phyloP scores from a whole-genome alignment of 805 yeast genomes.

The Candida oleophila region DNA sequence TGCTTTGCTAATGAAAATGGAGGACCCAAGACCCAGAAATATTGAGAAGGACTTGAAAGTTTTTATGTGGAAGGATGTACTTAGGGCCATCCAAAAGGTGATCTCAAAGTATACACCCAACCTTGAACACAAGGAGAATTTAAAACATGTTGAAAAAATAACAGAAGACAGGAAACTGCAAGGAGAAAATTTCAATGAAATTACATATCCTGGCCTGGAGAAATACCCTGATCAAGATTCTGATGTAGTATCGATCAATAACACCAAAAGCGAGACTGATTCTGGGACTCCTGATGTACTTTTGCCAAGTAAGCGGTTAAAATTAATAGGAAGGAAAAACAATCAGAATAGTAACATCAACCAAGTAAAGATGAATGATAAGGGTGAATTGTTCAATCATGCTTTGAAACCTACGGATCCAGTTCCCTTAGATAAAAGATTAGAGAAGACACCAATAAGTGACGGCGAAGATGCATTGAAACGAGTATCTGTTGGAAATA shows the following conservation, averaged over 20 bases:
- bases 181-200: too few species aligned
- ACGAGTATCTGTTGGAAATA: too few species aligned
- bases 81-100: slow-evolving; percentile 54
- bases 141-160: not conserved
- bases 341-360: slow-evolving; percentile 7
- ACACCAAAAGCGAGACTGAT: too few species aligned
- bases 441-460: too few species aligned
- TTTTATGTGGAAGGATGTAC: slow-evolving; percentile 55
- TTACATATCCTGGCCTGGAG: too few species aligned
- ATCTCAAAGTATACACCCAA: slow-evolving; percentile 51
- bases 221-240: too few species aligned
- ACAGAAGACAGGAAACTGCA: too few species aligned
- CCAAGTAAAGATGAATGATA: slow-evolving; percentile 5
- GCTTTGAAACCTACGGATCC: slow-evolving; percentile 21
- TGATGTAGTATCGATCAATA: too few species aligned
- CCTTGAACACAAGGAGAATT: slow-evolving; percentile 9
- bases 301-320: slow-evolving; percentile 24
- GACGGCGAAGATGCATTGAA: not conserved
- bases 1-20: slow-evolving; percentile 55
- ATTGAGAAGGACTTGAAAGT: slow-evolving; percentile 73
- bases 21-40: slow-evolving; percentile 63
- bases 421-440: slow-evolving; percentile 14
- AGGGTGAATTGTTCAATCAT: slow-evolving; percentile 14
- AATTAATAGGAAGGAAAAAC: slow-evolving; percentile 20
- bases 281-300: slow-evolving; percentile 14